Conservation (phyloP, 192 early-diverging fungal species). For the Coemansia sp. region DNA sequence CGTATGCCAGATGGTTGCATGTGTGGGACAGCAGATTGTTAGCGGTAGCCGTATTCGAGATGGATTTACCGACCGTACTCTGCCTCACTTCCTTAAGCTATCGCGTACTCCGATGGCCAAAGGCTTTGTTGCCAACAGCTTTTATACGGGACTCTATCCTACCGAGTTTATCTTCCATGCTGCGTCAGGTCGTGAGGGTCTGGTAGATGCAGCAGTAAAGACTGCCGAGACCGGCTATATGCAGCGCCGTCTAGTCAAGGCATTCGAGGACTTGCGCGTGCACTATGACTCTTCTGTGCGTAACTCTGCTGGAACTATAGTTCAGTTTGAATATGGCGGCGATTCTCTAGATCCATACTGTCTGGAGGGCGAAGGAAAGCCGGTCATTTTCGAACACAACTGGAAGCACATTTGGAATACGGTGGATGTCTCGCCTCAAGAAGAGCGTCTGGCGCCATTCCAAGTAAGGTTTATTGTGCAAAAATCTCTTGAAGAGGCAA, state of each 20-base stretch:
- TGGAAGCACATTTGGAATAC: conserved; percentile 61
- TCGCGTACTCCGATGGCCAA: conserved; percentile 91
- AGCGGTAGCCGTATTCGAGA: conserved; percentile 92
- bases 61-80: conserved; percentile 94
- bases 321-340: conserved; percentile 96
- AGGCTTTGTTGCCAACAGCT: conserved; percentile 97
- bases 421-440: conserved; percentile 1
- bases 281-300: conserved; percentile 97
- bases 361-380: conserved; percentile 85
- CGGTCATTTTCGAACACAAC: conserved; percentile 86
- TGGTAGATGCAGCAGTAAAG: conserved; percentile 99
- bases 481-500: conserved; percentile 47
- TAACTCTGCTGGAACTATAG: conserved; percentile 82
- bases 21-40: conserved; percentile 99
- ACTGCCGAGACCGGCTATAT: conserved; percentile 99
- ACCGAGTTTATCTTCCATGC: conserved; percentile 99
- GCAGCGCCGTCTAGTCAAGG: conserved; percentile 95
- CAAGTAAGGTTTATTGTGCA: conserved; percentile 53
- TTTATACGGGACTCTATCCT: conserved; percentile 92
- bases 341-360: conserved; percentile 93
- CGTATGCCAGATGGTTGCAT: conserved; percentile 99
- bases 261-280: conserved; percentile 90
- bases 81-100: conserved; percentile 95
- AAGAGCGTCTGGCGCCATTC: conserved; percentile 42
- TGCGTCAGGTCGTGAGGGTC: conserved; percentile 98